Evolutionary conservation across 225 moss, liverwort and hornwort species (phyloP), one percentile per base, ranked within the genome.

Genomic region (Thuidium tamariscinum): DNA sequence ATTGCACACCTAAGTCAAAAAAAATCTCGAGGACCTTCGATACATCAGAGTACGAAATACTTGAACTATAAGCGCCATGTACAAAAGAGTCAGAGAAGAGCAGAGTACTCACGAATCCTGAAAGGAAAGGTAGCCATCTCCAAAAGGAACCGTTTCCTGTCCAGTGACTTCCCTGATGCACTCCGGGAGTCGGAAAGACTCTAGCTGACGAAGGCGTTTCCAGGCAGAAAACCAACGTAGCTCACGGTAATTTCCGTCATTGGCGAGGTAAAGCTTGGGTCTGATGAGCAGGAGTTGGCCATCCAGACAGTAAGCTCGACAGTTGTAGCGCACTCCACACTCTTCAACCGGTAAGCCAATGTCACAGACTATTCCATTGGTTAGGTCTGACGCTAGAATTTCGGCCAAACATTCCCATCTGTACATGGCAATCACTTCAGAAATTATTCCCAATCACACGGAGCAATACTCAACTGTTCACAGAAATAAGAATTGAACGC

Each of bases 211-310:
- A 52, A 83, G 91, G 64, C 84, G 95, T 86, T 97, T 99, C 98
- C 98, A 99, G 52, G 96, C 93, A 32, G 96, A 94, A 91, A 99
- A 99, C 96, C 98, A 97, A 52, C 98, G 94, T 25, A 91, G 90
- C 67, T 97, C 97, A 84, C 98, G 92, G 86, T 98, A 97, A 48
- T 98, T 98, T 36, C 98, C 96, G 88, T 97, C 98, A 69, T 98
- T 98, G 30, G 98, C 98, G 66, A 98, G 74, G 90, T 90, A 96
- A 32, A 95, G 92, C 86, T 98, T 97, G 13, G 96, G 98, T 55
- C 98, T 92, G 41, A 98, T 91, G 88, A 97, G 91, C 62, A 98
- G 88, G 85, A 97, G 93, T 69, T 86, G 91, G 57, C 97, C 93
- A 90, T 98, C 83, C 27, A 98, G 94, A 89, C 96, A 98, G 57